Conservation (phyloP, 768 basidiomycete species). For the Tulasnella sp. region DNA sequence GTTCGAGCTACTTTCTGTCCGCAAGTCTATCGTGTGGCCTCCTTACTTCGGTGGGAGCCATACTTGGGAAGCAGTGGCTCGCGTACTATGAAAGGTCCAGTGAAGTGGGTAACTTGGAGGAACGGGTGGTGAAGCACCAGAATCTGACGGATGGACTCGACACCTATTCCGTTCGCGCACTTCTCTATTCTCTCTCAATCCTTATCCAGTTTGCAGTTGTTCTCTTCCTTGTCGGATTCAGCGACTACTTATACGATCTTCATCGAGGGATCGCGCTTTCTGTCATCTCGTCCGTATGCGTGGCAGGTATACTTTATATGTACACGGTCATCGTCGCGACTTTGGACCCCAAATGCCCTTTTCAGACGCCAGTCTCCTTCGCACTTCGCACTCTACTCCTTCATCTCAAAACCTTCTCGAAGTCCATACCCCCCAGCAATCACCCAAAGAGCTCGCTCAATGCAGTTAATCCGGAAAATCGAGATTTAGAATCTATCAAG, state of each 20-base stretch:
- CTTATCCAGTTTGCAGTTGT: conserved; percentile 4
- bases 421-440: no score
- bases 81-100: background rate
- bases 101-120: no score
- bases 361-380: conserved; percentile 4
- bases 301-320: background rate
- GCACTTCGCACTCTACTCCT: no score
- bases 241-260: background rate
- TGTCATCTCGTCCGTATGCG: background rate
- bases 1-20: background rate
- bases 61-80: conserved; percentile 13
- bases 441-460: no score
- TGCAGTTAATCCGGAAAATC: no score
- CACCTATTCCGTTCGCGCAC: no score
- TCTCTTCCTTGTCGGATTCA: conserved; percentile 3
- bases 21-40: conserved; percentile 7
- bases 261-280: background rate
- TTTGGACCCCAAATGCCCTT: conserved; percentile 2
- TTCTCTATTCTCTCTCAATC: background rate
- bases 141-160: no score
- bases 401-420: no score
- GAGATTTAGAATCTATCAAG: no score
- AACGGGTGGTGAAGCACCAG: no score
- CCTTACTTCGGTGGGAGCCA: background rate
- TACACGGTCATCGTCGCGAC: background rate